These are phyloP conservation scores for Dryas octopetala DNA, from an alignment of 306 rosid genomes.

Conservation along the genomic window DNA sequence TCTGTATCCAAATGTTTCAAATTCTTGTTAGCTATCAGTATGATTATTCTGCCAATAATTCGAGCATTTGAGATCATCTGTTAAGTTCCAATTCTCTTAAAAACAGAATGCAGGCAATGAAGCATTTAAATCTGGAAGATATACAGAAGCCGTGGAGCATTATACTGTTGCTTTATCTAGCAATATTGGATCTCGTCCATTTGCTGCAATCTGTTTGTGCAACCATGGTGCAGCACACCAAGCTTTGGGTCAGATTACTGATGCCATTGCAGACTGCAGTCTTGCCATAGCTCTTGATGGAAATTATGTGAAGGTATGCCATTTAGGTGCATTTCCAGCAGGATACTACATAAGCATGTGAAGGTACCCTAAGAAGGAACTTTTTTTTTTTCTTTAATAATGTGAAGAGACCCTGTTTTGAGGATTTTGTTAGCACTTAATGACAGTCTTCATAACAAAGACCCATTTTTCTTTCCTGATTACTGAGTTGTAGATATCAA, in stretches of 20 bases:
- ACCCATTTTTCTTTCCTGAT: too few relatives aligned
- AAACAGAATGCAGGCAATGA: slow-evolving; percentile 84
- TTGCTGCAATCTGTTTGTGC: slow-evolving; percentile 83
- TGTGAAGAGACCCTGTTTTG: neutral
- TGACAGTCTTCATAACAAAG: too few relatives aligned
- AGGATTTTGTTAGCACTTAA: neutral
- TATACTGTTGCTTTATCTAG: slow-evolving; percentile 79
- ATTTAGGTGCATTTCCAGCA: slow-evolving; percentile 8
- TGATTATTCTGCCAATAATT: neutral
- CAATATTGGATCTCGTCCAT: slow-evolving; percentile 68
- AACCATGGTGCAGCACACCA: slow-evolving; percentile 96
- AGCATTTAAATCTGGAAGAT: slow-evolving; percentile 59
- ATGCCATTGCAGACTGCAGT: slow-evolving; percentile 95
- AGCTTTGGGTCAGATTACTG: slow-evolving; percentile 80
- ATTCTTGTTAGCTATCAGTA: neutral
- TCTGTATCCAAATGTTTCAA: too few relatives aligned
- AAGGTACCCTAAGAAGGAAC: neutral
- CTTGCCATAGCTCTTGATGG: slow-evolving; percentile 82
- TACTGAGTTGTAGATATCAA: too few relatives aligned
- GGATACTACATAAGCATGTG: neutral
- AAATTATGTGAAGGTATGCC: slow-evolving; percentile 73
- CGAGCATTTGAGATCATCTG: neutral
- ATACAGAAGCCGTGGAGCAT: slow-evolving; percentile 71
- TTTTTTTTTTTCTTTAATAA: neutral
- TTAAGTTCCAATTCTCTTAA: slow-evolving; percentile 31